These are phyloP conservation scores for Mycogone perniciosa DNA, from an alignment of 2,329 filamentous ascomycete genomes.

Conservation along the genomic window DNA sequence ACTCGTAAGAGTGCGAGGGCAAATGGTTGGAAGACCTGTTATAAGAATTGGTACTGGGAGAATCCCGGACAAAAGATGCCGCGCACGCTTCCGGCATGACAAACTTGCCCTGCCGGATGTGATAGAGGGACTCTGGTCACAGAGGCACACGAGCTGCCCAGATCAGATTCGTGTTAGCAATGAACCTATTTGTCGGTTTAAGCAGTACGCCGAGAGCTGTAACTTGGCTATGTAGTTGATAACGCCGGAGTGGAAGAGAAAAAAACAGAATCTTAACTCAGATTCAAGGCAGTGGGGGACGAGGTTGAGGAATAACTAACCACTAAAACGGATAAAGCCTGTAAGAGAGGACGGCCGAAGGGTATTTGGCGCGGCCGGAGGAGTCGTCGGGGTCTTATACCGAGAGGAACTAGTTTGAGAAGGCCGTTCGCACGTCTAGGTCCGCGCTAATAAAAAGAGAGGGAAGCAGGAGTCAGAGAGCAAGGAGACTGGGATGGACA, in stretches of 20 bases:
- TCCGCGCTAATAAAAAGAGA: constrained; percentile 7
- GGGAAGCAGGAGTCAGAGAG: not conserved
- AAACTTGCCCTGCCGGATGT: constrained; percentile 8
- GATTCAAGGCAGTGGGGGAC: constrained; percentile 3
- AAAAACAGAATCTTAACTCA: constrained; percentile 6
- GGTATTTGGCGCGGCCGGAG: constrained; percentile 7
- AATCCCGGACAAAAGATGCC: not conserved
- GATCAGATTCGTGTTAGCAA: constrained; percentile 2
- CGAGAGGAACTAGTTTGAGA: constrained; percentile 9
- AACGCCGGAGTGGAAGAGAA: not conserved
- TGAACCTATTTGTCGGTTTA: not conserved
- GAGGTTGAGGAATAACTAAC: constrained; percentile 3
- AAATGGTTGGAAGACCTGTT: not conserved
- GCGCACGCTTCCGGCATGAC: not conserved
- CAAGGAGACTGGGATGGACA: not conserved
- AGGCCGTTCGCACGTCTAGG: constrained; percentile 4
- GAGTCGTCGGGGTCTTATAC: constrained; percentile 14
- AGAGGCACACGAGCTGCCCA: not conserved
- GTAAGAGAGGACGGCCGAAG: constrained; percentile 4
- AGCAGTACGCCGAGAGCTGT: not conserved
- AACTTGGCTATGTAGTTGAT: not conserved
- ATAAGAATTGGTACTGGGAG: not conserved
- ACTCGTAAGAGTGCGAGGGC: not conserved
- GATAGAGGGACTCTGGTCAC: constrained; percentile 2
- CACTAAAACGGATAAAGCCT: constrained; percentile 8